Percentiles rank a stretch among this genome's conserved stretches.
Conservation (phyloP, 805 yeast genomes). For the Grigorovia transvaalensis region DNA sequence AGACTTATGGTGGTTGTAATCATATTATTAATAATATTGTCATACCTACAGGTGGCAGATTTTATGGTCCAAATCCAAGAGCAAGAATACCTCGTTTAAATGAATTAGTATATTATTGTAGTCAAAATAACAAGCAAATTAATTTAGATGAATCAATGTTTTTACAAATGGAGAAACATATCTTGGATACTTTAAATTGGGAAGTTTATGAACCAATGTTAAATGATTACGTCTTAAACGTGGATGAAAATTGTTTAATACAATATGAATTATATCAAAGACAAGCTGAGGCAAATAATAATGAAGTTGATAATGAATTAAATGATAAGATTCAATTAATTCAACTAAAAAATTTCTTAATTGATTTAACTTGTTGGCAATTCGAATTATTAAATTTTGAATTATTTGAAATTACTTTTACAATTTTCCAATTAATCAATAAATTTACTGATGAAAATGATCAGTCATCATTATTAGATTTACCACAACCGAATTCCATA, state of each 20-base stretch:
- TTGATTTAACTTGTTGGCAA: constrained; percentile 41
- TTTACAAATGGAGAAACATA: constrained; percentile 69
- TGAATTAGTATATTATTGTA: constrained; percentile 65
- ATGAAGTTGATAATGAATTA: constrained; percentile 24
- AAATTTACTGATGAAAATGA: constrained; percentile 22
- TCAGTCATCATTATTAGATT: constrained; percentile 21
- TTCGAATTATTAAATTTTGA: constrained; percentile 30
- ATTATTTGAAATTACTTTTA: constrained; percentile 24
- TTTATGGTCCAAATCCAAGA: constrained; percentile 61
- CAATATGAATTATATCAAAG: constrained; percentile 29
- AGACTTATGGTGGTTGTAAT: constrained; percentile 66
- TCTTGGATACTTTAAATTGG: constrained; percentile 65
- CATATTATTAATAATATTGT: constrained; percentile 46
- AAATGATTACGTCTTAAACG: constrained; percentile 37
- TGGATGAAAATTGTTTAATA: constrained; percentile 35
- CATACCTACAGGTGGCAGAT: constrained; percentile 49
- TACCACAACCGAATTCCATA: constrained; percentile 16
- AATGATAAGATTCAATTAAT: constrained; percentile 31
- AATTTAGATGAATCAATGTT: constrained; percentile 52
- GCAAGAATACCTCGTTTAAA: constrained; percentile 62
- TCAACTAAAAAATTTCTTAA: constrained; percentile 39
- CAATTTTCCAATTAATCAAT: constrained; percentile 23
- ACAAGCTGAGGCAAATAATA: constrained; percentile 21
- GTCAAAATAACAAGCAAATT: constrained; percentile 27
- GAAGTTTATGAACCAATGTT: constrained; percentile 52